Evolutionary conservation across 2,329 filamentous ascomycete species (phyloP).

Genomic region (Xylariomycetidae sp.): DNA sequence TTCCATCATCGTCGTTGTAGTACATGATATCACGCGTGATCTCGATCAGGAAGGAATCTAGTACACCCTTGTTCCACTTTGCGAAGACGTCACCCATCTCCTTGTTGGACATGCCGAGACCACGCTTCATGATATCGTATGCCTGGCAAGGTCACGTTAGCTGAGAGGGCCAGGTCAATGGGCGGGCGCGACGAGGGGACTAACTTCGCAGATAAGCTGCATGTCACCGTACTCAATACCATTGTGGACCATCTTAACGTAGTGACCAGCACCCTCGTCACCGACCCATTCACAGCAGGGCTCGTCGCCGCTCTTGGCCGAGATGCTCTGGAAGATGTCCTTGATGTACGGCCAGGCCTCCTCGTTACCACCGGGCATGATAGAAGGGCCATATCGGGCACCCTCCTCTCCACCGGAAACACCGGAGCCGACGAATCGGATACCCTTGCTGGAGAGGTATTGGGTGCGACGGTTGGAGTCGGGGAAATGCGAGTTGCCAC

Average conservation of each 20-base stretch:
- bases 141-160: slow-evolving; percentile 52
- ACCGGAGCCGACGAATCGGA: slow-evolving; percentile 94
- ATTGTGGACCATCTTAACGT: slow-evolving; percentile 99
- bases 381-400: slow-evolving; percentile 91
- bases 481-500: slow-evolving; percentile 98
- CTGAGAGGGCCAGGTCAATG: neutral
- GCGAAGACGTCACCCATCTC: slow-evolving; percentile 94
- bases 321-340: slow-evolving; percentile 97
- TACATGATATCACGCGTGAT: slow-evolving; percentile 99
- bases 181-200: slow-evolving; percentile 27
- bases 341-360: slow-evolving; percentile 98
- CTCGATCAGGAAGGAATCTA: slow-evolving; percentile 98
- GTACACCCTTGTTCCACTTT: slow-evolving; percentile 97
- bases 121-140: slow-evolving; percentile 99
- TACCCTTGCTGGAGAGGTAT: slow-evolving; percentile 81
- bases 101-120: slow-evolving; percentile 81
- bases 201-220: slow-evolving; percentile 97
- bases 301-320: slow-evolving; percentile 96
- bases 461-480: slow-evolving; percentile 96
- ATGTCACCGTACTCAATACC: slow-evolving; percentile 99
- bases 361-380: slow-evolving; percentile 99
- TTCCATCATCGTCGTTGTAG: slow-evolving; percentile 93
- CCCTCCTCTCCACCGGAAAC: slow-evolving; percentile 99
- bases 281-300: slow-evolving; percentile 99
- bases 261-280: slow-evolving; percentile 98